These are phyloP conservation scores for Collariella sp. DNA, from an alignment of 495 filamentous ascomycete genomes.

Conservation along the genomic window DNA sequence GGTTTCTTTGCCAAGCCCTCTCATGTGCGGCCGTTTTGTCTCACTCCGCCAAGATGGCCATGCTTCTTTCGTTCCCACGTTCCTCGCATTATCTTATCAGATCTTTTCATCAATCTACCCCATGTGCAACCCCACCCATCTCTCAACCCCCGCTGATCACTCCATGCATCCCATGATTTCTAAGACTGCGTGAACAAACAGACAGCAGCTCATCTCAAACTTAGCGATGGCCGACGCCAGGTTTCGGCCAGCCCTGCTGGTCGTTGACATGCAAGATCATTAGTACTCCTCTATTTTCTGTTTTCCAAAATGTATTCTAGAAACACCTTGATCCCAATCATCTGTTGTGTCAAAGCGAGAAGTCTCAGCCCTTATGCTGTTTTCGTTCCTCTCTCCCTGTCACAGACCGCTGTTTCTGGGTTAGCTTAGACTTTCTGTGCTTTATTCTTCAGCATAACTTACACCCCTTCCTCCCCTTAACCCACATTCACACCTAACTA, in stretches of 20 bases:
- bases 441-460: no score
- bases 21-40: background rate
- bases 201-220: background rate
- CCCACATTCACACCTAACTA: background rate
- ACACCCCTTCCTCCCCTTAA: background rate
- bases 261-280: conserved; percentile 92
- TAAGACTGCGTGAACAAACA: no score
- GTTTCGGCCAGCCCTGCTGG: conserved; percentile 44
- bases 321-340: background rate
- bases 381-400: background rate
- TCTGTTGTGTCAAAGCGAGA: background rate
- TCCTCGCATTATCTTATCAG: conserved; percentile 9
- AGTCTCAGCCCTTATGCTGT: background rate
- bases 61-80: background rate
- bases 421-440: no score
- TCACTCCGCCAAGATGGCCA: background rate
- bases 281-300: no score
- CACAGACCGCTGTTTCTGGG: no score
- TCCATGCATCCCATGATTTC: no score
- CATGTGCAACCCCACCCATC: background rate
- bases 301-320: no score
- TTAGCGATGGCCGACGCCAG: conserved; percentile 2
- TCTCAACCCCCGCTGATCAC: no score
- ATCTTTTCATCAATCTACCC: conserved; percentile 1
- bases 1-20: background rate